These are phyloP conservation scores for Achaetomium macrosporum DNA, from an alignment of 2,329 filamentous ascomycete species.

Conservation along the genomic window DNA sequence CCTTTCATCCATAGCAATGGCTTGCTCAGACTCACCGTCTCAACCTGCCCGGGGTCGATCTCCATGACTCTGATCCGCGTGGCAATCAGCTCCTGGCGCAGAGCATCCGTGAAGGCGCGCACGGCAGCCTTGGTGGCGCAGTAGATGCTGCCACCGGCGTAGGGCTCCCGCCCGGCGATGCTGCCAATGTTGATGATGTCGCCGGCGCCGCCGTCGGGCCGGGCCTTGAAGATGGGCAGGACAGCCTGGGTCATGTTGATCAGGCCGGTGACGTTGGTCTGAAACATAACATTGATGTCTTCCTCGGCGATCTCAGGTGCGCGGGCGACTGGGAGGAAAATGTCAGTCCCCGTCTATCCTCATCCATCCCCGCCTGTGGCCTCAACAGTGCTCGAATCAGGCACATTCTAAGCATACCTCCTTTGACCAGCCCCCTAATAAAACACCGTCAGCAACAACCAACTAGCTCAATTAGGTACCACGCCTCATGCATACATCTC, in stretches of 20 bases:
- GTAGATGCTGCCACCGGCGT: constrained; percentile 82
- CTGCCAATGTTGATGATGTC: constrained; percentile 95
- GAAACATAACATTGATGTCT: constrained; percentile 83
- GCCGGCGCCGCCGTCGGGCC: constrained; percentile 67
- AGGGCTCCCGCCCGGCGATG: constrained; percentile 84
- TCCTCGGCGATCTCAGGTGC: constrained; percentile 76
- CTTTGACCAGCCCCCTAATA: constrained; percentile 21
- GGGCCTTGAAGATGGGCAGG: constrained; percentile 73
- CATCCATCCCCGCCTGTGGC: neutral
- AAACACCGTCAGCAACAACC: neutral
- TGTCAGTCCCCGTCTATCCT: neutral
- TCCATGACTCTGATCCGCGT: constrained; percentile 79
- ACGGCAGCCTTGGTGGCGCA: constrained; percentile 90
- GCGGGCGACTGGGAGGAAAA: constrained; percentile 7
- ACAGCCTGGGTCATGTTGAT: constrained; percentile 96
- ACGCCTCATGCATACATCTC: too few species aligned
- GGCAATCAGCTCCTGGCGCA: constrained; percentile 77
- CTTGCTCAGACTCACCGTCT: constrained; percentile 54
- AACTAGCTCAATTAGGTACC: neutral
- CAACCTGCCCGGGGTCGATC: constrained; percentile 86
- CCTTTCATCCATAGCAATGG: neutral
- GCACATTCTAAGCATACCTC: constrained; percentile 13
- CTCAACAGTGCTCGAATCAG: neutral
- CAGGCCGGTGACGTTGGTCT: constrained; percentile 88
- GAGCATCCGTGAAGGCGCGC: constrained; percentile 72